A percentile compares a stretch with the other conserved stretches of the same genome.
phyloP scores from a whole-genome alignment of 2,329 filamentous ascomycete species.

The Trichoderma arundinaceum region DNA sequence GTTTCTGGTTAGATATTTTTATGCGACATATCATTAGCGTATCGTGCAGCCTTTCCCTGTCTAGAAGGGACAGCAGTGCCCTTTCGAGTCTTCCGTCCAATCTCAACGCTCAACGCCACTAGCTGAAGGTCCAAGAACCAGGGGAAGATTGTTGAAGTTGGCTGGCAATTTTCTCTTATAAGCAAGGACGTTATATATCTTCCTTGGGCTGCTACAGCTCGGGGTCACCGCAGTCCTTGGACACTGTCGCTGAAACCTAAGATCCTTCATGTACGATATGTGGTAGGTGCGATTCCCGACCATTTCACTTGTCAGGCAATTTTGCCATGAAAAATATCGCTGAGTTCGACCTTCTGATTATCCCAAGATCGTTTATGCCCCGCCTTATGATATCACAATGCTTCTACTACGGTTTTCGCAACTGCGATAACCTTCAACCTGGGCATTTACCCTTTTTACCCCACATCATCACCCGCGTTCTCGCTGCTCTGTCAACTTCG shows the following conservation, averaged over 20 bases:
- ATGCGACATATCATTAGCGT: slow-evolving; percentile 3
- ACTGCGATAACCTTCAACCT: slow-evolving; percentile 1
- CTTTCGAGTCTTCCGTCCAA: neutral
- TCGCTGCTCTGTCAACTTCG: neutral
- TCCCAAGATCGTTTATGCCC: neutral
- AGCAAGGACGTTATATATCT: neutral
- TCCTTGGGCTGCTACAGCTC: neutral
- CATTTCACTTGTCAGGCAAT: neutral
- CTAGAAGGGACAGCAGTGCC: neutral
- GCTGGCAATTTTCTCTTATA: neutral
- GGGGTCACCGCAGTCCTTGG: slow-evolving; percentile 7
- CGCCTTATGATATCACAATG: slow-evolving; percentile 12
- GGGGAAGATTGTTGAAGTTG: neutral
- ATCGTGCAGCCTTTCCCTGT: neutral
- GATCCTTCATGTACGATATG: slow-evolving; percentile 27
- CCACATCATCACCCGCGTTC: slow-evolving; percentile 1
- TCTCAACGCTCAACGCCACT: neutral
- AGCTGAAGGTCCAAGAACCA: neutral
- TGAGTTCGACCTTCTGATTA: neutral
- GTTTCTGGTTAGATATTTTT: neutral
- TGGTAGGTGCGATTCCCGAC: slow-evolving; percentile 21
- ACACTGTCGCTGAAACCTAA: slow-evolving; percentile 5
- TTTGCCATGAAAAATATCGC: neutral
- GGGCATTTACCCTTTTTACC: slow-evolving; percentile 11
- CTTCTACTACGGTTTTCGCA: neutral